phyloP scores from a whole-genome alignment of 176 grass and related monocot species.

The sorghum (Sorghum bicolor) region Sorghum_bicolor_NCBIv3 NC_012871.2:71294001-71294500 shows the following conservation, averaged over 20 bases:
- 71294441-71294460: conserved; percentile 83
- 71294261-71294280: conserved; percentile 29
- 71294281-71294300: conserved; percentile 21
- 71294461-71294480: conserved; percentile 62
- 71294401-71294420: conserved; percentile 65
- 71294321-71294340: conserved; percentile 84
- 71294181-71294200: conserved; percentile 63
- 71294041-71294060: conserved; percentile 72
- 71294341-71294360: conserved; percentile 85
- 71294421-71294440: conserved; percentile 76
- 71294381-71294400: conserved; percentile 81
- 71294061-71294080: conserved; percentile 43
- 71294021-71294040: conserved; percentile 66
- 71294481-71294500: conserved; percentile 73
- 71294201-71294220: conserved; percentile 76
- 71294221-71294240: conserved; percentile 72
- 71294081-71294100: conserved; percentile 30
- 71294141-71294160: conserved; percentile 73
- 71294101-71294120: conserved; percentile 1
- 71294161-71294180: conserved; percentile 93
- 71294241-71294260: conserved; percentile 58
- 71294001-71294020: conserved; percentile 69
- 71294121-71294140: conserved; percentile 55
- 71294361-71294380: conserved; percentile 59
- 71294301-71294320: conserved; percentile 63